Percentiles rank a stretch among this genome's conserved stretches.
Conservation (phyloP, 1,284 basidiomycete species). For the Malassezia brasiliensis region DNA sequence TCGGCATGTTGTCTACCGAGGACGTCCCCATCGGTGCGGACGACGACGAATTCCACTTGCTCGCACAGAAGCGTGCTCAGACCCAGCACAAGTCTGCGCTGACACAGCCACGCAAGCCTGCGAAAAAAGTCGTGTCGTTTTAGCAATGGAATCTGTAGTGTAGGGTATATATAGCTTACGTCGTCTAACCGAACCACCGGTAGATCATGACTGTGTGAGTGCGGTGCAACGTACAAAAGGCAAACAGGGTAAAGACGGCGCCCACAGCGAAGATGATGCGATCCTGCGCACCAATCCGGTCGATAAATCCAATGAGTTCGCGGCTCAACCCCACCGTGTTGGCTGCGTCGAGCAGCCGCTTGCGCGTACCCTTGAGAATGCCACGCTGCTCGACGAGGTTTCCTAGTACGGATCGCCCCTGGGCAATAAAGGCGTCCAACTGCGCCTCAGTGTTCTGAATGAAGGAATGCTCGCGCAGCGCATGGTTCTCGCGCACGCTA, state of each 20-base stretch:
- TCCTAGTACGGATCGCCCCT: slow-evolving; percentile 42
- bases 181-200: slow-evolving; percentile 11
- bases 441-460: slow-evolving; percentile 44
- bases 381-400: slow-evolving; percentile 45
- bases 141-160: slow-evolving; percentile 2
- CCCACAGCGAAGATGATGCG: slow-evolving; percentile 43
- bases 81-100: neutral
- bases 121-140: slow-evolving; percentile 7
- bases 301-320: slow-evolving; percentile 45
- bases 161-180: slow-evolving; percentile 10
- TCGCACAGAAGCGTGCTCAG: neutral
- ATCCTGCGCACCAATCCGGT: slow-evolving; percentile 44
- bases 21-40: slow-evolving; percentile 21
- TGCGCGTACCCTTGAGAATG: slow-evolving; percentile 42
- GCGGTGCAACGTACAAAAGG: slow-evolving; percentile 27
- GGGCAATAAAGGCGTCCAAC: slow-evolving; percentile 44
- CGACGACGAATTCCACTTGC: slow-evolving; percentile 16
- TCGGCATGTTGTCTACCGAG: slow-evolving; percentile 45
- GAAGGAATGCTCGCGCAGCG: slow-evolving; percentile 44
- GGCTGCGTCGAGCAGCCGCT: slow-evolving; percentile 37
- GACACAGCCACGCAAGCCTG: neutral
- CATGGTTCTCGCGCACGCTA: slow-evolving; percentile 35
- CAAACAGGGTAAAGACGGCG: slow-evolving; percentile 40
- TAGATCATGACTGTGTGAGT: slow-evolving; percentile 14
- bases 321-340: slow-evolving; percentile 44